phyloP scores from a whole-genome alignment of 352 stramenopile genomes.

The Elongisporangium prolatum region DNA sequence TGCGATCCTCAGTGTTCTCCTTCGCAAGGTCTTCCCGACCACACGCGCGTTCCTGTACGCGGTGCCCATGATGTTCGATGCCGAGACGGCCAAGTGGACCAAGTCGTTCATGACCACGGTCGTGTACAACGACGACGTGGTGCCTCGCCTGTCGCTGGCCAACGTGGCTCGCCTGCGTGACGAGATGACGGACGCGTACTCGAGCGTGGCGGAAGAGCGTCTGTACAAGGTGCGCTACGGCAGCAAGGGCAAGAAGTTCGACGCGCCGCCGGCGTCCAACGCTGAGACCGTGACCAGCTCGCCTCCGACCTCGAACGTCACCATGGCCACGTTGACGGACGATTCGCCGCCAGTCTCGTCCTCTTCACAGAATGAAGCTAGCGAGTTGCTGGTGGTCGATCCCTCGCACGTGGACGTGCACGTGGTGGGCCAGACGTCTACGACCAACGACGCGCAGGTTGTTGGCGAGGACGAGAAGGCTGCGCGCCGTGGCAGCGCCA shows the following conservation, averaged over 20 bases:
- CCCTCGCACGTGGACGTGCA: background rate
- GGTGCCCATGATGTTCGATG: slow-evolving; percentile 59
- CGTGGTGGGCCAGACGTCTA: background rate
- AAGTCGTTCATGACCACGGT: slow-evolving; percentile 64
- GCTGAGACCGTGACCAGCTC: background rate
- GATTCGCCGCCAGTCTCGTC: background rate
- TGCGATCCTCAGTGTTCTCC: slow-evolving; percentile 59
- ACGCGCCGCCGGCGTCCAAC: slow-evolving; percentile 1
- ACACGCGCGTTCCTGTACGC: slow-evolving; percentile 66
- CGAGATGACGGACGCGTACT: slow-evolving; percentile 64
- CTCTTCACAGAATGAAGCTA: background rate
- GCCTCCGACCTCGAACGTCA: background rate
- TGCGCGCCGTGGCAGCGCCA: background rate
- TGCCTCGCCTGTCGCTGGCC: slow-evolving; percentile 57
- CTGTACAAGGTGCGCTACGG: slow-evolving; percentile 59
- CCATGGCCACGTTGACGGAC: background rate
- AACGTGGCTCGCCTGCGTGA: slow-evolving; percentile 65
- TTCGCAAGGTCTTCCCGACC: slow-evolving; percentile 46
- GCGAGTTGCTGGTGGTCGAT: background rate
- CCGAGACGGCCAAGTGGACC: slow-evolving; percentile 46
- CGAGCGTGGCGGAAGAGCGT: slow-evolving; percentile 54
- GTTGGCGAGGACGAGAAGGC: background rate
- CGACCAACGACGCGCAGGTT: background rate
- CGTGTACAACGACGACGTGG: slow-evolving; percentile 71
- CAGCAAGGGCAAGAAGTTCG: slow-evolving; percentile 31